Evolutionary conservation across 108 stramenopile genomes (phyloP).

Genomic region (Stephanodiscus minutulus): DNA sequence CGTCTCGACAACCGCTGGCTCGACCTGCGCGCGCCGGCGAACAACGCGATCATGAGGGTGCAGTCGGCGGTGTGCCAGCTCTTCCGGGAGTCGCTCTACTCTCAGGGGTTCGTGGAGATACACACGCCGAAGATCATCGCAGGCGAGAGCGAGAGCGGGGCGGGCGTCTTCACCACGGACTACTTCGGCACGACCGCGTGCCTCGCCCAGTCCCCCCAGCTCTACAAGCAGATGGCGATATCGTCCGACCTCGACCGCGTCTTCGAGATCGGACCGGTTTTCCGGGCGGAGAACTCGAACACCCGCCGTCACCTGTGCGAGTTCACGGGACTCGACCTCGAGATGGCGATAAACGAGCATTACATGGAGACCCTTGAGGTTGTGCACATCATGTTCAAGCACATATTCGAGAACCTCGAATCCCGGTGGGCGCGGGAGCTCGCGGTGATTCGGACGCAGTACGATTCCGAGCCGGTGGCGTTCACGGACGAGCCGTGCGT

Average conservation of each 20-base stretch:
- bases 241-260: slow-evolving; percentile 91
- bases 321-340: slow-evolving; percentile 96
- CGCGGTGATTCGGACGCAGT: slow-evolving; percentile 88
- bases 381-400: slow-evolving; percentile 92
- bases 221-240: slow-evolving; percentile 99
- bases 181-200: slow-evolving; percentile 96
- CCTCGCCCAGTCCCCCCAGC: slow-evolving; percentile 96
- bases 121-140: slow-evolving; percentile 96
- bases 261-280: slow-evolving; percentile 97
- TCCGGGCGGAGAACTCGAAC: slow-evolving; percentile 95
- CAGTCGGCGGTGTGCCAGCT: slow-evolving; percentile 91
- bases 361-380: slow-evolving; percentile 95
- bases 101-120: slow-evolving; percentile 92
- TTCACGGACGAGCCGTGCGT: slow-evolving; percentile 96
- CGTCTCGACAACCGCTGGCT: slow-evolving; percentile 95
- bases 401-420: slow-evolving; percentile 94
- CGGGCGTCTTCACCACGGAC: slow-evolving; percentile 96
- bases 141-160: slow-evolving; percentile 95
- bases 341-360: slow-evolving; percentile 96
- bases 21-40: slow-evolving; percentile 94
- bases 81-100: slow-evolving; percentile 91
- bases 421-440: slow-evolving; percentile 79
- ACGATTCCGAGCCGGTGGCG: slow-evolving; percentile 85
- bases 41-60: slow-evolving; percentile 94
- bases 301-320: slow-evolving; percentile 96